Base-by-base conservation (phyloP, 305 asterid species). In the Petunia hybrid region DNA sequence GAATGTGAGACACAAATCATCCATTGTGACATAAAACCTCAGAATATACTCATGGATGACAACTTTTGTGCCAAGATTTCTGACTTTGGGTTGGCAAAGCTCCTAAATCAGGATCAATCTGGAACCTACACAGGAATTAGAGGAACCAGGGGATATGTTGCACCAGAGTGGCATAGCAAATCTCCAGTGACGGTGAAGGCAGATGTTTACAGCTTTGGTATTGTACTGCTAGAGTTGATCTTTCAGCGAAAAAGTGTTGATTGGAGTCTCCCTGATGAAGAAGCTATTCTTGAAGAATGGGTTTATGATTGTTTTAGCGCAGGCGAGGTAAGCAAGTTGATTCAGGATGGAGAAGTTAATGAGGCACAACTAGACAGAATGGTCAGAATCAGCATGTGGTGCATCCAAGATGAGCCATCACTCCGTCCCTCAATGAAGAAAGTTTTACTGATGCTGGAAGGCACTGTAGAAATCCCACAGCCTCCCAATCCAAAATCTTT, bases 391-490 rank as follows among this genome's bases (percentile, higher is more conserved):
- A 86, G 84, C 36, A 80, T 87, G 16, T 85, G 88, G 90, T 85
- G 85, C 84, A 85, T 83, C 55, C 90, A 87, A 76, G 84, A 84
- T 0, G 84, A 83, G 40, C 85, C 87, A 43, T 83, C 89, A 6
- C 83, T 89, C n/a, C 89, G 93, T 38, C 93, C 95, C 8, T 83
- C 91, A 0, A 91, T 89, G 93, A 88, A 87, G 31, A 86, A 84
- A 83, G 92, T 86, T 79, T 8, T 90, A 41, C 84, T 86, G 5
- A 89, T 90, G 92, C 79, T 89, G 46, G 92, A 90, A 75, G 91
- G 92, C 35, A 90, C 92, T 40, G 88, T 87, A 6, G 91, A 87
- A 1, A 85, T 89, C 7, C 92, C 94, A 3, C 65, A 85, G 43
- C 94, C 92, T 35, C 92, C 90, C 8, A 68, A 61, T 80, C 93